Evolutionary conservation across 805 yeast genomes (phyloP).

Genomic region (Ascoidea tarda): DNA sequence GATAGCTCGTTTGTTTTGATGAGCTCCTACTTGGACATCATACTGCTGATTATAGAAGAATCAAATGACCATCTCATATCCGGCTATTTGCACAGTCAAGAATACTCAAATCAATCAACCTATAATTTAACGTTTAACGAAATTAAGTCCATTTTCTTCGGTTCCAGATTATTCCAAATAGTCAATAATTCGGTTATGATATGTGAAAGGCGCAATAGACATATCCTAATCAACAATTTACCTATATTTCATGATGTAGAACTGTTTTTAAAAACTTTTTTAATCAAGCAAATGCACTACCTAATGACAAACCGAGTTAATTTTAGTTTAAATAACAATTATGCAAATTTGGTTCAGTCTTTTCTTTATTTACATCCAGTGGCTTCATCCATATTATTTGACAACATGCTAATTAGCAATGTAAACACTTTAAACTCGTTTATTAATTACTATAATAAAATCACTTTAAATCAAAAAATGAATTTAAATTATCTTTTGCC

Average conservation of each 20-base stretch:
- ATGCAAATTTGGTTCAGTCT: not conserved
- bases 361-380: no score
- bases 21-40: no score
- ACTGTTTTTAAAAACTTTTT: no score
- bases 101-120: not conserved
- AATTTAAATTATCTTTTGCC: no score
- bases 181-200: not conserved
- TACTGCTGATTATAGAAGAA: not conserved
- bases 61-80: not conserved
- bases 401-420: no score
- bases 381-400: no score
- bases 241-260: not conserved
- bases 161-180: not conserved
- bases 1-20: no score
- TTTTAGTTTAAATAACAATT: not conserved
- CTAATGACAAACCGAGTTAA: not conserved
- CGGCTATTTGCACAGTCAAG: not conserved
- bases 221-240: no score
- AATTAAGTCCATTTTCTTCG: not conserved
- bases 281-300: not conserved
- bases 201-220: not conserved
- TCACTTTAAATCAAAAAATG: no score
- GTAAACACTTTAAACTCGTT: no score
- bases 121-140: no score
- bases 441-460: no score